phyloP scores from a whole-genome alignment of 2,329 filamentous ascomycete genomes.

The Alternaria postmessia region DNA sequence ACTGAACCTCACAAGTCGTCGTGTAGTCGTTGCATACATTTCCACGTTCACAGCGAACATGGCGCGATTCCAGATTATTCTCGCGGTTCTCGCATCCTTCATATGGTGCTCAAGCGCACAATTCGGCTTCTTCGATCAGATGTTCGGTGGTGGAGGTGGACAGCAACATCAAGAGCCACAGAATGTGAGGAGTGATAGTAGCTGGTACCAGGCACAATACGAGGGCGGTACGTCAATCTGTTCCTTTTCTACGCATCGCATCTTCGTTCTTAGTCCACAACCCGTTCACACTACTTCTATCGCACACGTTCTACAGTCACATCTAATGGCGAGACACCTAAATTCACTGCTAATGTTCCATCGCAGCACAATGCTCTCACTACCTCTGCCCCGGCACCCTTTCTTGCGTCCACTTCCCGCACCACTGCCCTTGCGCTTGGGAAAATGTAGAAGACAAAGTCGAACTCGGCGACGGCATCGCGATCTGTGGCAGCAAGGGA shows the following conservation, averaged over 20 bases:
- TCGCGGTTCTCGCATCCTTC: constrained; percentile 57
- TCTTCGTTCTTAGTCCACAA: background rate
- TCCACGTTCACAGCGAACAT: constrained; percentile 17
- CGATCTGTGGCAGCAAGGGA: constrained; percentile 77
- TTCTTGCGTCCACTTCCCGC: constrained; percentile 93
- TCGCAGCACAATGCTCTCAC: constrained; percentile 81
- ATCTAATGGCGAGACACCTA: background rate
- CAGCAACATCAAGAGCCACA: constrained; percentile 67
- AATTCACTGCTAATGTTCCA: background rate
- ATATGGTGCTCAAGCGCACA: constrained; percentile 75
- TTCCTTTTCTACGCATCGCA: background rate
- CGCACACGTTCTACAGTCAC: background rate
- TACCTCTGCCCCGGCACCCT: constrained; percentile 96
- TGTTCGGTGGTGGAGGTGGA: constrained; percentile 78
- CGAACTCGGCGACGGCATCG: constrained; percentile 75
- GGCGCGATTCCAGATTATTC: constrained; percentile 44
- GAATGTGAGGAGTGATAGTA: constrained; percentile 85
- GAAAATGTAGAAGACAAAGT: constrained; percentile 69
- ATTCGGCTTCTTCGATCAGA: constrained; percentile 98
- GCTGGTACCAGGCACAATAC: constrained; percentile 78
- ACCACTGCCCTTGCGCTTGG: constrained; percentile 95
- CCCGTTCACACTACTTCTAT: background rate
- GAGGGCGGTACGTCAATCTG: constrained; percentile 63
- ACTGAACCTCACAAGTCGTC: background rate
- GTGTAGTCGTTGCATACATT: background rate